A percentile compares a stretch with the other conserved stretches of the same genome.
phyloP scores from a whole-genome alignment of 257 asterid species.

The Solanum neorickii region DNA sequence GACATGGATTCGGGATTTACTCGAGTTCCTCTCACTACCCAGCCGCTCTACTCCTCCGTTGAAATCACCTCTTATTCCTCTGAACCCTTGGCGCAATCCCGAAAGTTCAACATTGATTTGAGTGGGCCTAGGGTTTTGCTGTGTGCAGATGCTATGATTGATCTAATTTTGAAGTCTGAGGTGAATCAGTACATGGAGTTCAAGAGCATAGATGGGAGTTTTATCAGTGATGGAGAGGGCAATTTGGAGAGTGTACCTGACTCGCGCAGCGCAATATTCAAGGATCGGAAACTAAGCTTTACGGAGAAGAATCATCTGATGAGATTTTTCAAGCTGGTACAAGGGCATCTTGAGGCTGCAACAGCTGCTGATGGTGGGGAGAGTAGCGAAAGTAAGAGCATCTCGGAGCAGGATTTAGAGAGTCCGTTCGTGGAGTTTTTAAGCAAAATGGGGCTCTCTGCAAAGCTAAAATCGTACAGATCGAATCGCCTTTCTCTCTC shows the following conservation, averaged over 20 bases:
- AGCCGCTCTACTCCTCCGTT: conserved; percentile 41
- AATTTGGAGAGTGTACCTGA: conserved; percentile 61
- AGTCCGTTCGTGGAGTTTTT: conserved; percentile 64
- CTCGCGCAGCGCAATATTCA: conserved; percentile 74
- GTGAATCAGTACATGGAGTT: conserved; percentile 84
- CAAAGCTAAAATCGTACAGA: conserved; percentile 75
- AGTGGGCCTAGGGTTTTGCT: conserved; percentile 66
- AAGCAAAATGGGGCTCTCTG: conserved; percentile 53
- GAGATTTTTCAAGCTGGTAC: conserved; percentile 82
- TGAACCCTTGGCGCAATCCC: conserved; percentile 34
- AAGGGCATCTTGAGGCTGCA: conserved; percentile 34
- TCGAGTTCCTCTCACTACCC: conserved; percentile 25
- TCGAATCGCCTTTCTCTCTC: conserved; percentile 15
- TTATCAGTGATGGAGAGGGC: conserved; percentile 37
- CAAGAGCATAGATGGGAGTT: conserved; percentile 70
- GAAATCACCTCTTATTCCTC: conserved; percentile 38
- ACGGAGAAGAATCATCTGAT: conserved; percentile 76
- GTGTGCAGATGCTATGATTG: conserved; percentile 61
- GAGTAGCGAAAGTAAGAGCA: conserved; percentile 5
- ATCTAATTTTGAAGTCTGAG: conserved; percentile 53
- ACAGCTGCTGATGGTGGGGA: conserved; percentile 6
- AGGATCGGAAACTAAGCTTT: conserved; percentile 39
- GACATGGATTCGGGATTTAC: conserved; percentile 5
- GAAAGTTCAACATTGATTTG: conserved; percentile 54
- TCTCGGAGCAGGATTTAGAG: conserved; percentile 66